A percentile compares a stretch with the other conserved stretches of the same genome.
Evolutionary conservation across 1,139 yeast species (phyloP).

Genomic region (Sugiyamaella novakii): DNA sequence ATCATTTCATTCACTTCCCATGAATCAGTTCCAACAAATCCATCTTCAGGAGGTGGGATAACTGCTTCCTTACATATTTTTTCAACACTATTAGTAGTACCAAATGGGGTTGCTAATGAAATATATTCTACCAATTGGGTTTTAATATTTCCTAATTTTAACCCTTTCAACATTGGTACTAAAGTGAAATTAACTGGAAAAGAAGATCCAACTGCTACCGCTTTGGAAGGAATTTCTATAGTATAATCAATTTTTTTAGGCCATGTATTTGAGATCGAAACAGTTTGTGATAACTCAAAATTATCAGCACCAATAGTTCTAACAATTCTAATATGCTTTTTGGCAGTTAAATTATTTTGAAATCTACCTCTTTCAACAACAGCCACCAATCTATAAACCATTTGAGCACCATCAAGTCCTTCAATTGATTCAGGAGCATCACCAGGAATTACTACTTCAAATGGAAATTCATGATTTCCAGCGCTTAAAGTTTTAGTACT

Average conservation of each 20-base stretch:
- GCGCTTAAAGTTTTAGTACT: conserved; percentile 46
- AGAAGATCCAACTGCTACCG: conserved; percentile 85
- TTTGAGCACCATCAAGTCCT: conserved; percentile 82
- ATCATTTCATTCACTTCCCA: conserved; percentile 74
- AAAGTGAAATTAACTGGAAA: conserved; percentile 69
- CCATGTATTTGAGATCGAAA: conserved; percentile 96
- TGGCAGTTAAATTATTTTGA: conserved; percentile 62
- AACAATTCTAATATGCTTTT: conserved; percentile 77
- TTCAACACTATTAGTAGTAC: conserved; percentile 49
- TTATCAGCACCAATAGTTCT: conserved; percentile 88
- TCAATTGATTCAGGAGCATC: conserved; percentile 84
- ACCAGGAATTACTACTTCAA: conserved; percentile 83
- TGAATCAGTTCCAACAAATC: conserved; percentile 55
- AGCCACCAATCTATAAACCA: conserved; percentile 79
- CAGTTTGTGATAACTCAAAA: conserved; percentile 85
- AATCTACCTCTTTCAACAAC: conserved; percentile 82
- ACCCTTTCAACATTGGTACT: conserved; percentile 81
- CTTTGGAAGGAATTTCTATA: conserved; percentile 81
- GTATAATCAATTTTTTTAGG: conserved; percentile 91
- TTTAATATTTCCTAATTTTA: conserved; percentile 70
- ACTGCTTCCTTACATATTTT: conserved; percentile 51
- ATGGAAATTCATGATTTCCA: conserved; percentile 93
- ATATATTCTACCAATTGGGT: conserved; percentile 68
- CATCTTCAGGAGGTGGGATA: conserved; percentile 49
- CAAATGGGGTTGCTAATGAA: conserved; percentile 60